Evolutionary conservation across 2,329 filamentous ascomycete genomes (phyloP).

Genomic region (Bertia moriformis): DNA sequence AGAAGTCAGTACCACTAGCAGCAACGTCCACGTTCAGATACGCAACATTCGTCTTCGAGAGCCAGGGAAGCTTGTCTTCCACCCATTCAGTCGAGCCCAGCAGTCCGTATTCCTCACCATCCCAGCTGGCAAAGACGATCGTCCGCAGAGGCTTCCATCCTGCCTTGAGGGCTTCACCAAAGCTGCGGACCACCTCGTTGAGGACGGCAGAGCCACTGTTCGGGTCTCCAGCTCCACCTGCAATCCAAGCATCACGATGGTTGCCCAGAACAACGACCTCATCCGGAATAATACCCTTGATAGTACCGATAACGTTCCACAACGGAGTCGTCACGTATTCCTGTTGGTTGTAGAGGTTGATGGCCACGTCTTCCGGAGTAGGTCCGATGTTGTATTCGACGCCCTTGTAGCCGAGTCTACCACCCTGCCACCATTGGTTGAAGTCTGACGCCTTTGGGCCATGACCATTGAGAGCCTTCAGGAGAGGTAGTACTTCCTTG

Average conservation of each 20-base stretch:
- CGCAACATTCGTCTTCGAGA: constrained; percentile 53
- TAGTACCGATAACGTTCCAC: constrained; percentile 67
- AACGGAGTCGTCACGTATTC: constrained; percentile 56
- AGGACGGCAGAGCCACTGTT: constrained; percentile 68
- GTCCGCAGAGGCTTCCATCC: constrained; percentile 73
- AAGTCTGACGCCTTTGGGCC: constrained; percentile 56
- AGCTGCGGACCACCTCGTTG: constrained; percentile 60
- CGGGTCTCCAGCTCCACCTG: constrained; percentile 69
- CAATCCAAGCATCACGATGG: constrained; percentile 71
- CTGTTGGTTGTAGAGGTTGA: constrained; percentile 56
- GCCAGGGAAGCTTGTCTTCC: constrained; percentile 67
- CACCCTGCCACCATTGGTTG: constrained; percentile 41
- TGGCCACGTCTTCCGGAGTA: constrained; percentile 36
- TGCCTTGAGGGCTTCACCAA: constrained; percentile 52
- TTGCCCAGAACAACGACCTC: constrained; percentile 70
- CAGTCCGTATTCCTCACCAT: constrained; percentile 66
- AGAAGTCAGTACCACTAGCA: constrained; percentile 40
- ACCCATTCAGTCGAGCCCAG: constrained; percentile 78
- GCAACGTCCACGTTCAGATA: constrained; percentile 75
- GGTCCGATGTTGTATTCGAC: constrained; percentile 26
- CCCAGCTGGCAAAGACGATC: constrained; percentile 61
- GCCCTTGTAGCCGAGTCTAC: constrained; percentile 22
- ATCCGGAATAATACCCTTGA: constrained; percentile 63
- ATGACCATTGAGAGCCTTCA: constrained; percentile 65
- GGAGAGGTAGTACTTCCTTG: constrained; percentile 57